A percentile compares a stretch with the other conserved stretches of the same genome.
Conservation (phyloP, 306 rosid species). For the Ormosia emarginata region DNA sequence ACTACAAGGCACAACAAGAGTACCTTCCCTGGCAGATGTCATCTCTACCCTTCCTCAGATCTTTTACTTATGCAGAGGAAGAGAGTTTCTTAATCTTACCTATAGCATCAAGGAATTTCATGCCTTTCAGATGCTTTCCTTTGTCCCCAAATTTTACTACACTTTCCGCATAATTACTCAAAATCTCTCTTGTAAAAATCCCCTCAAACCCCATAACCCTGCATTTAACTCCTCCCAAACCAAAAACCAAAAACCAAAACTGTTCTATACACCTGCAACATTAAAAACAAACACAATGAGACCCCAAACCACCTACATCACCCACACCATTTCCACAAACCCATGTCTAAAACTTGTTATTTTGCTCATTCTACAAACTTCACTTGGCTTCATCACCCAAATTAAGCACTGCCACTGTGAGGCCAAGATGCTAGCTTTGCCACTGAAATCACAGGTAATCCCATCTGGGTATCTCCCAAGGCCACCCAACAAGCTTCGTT, state of each 20-base stretch:
- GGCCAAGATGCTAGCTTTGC: conserved; percentile 38
- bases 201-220: not conserved
- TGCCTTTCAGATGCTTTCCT: conserved; percentile 27
- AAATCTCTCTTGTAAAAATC: not conserved
- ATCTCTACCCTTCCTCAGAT: conserved; percentile 11
- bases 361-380: conserved; percentile 25
- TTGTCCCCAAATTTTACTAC: conserved; percentile 25
- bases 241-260: not conserved
- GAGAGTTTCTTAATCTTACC: conserved; percentile 17
- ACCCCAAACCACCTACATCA: not conserved
- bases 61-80: conserved; percentile 5
- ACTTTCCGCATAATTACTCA: conserved; percentile 19
- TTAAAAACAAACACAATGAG: conserved; percentile 29
- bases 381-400: not conserved
- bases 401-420: not conserved
- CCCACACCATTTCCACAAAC: conserved; percentile 11
- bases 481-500: conserved; percentile 67
- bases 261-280: not conserved
- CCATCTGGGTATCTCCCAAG: conserved; percentile 55
- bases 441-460: conserved; percentile 66
- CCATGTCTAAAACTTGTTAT: conserved; percentile 21
- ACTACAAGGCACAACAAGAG: not conserved
- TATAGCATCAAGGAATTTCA: conserved; percentile 17
- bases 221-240: not conserved
- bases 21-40: conserved; percentile 16